A percentile compares a stretch with the other conserved stretches of the same genome.
Conservation (phyloP, 805 yeast genomes). For the Zygoascus ofunaensis region DNA sequence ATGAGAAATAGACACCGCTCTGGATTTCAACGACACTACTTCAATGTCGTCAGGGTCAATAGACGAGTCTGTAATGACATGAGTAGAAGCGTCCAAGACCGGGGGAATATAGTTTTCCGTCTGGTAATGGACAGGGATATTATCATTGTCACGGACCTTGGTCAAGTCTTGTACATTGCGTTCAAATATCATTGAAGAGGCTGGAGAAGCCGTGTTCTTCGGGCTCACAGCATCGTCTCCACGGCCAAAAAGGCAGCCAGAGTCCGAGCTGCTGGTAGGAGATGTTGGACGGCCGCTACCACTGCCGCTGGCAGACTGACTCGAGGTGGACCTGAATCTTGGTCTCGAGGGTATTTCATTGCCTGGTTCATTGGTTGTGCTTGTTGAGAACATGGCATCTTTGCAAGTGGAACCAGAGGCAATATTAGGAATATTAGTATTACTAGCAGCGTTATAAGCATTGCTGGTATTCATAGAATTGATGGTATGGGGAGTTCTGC, state of each 20-base stretch:
- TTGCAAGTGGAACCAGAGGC: background rate
- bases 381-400: background rate
- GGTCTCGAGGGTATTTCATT: too few species aligned
- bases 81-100: constrained; percentile 68
- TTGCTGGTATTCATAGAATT: too few species aligned
- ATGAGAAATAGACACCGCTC: background rate
- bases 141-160: constrained; percentile 11
- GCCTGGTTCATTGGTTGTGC: too few species aligned
- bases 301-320: constrained; percentile 5
- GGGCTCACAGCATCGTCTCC: background rate
- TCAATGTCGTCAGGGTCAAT: constrained; percentile 62
- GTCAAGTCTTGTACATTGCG: constrained; percentile 55
- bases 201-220: constrained; percentile 19
- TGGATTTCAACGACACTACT: constrained; percentile 53
- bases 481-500: background rate
- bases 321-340: too few species aligned
- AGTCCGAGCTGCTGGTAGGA: constrained; percentile 6
- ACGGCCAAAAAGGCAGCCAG: constrained; percentile 8
- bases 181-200: constrained; percentile 50
- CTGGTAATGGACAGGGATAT: constrained; percentile 34
- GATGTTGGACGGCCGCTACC: constrained; percentile 8
- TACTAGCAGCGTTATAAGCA: background rate
- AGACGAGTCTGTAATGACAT: constrained; percentile 46
- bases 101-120: constrained; percentile 70
- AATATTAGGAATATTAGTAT: background rate